phyloP scores from a whole-genome alignment of 2,329 filamentous ascomycete species.

The Arthrobotrys conoides region DNA sequence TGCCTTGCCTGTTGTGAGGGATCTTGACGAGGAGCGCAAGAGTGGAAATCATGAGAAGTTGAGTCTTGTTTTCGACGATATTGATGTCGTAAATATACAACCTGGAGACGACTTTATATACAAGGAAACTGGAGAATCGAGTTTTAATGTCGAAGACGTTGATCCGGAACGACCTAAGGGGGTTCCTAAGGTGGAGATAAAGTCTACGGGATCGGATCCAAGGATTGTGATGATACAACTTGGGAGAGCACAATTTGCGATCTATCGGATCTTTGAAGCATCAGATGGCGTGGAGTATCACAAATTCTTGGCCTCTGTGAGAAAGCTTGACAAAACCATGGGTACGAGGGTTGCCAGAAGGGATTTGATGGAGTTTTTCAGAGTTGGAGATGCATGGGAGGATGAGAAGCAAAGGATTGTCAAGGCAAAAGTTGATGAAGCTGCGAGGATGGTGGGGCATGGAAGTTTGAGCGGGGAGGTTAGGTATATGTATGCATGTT shows the following conservation, averaged over 20 bases:
- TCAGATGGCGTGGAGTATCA: not conserved
- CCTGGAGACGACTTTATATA: no score
- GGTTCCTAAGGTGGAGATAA: no score
- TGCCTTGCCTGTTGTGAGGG: not conserved
- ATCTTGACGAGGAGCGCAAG: no score
- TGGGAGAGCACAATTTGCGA: conserved; percentile 6
- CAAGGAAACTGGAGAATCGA: no score
- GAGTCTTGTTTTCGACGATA: not conserved
- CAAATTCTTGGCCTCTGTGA: no score
- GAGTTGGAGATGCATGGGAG: not conserved
- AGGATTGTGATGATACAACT: conserved; percentile 43
- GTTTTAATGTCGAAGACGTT: no score
- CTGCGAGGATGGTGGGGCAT: not conserved
- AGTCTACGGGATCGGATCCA: no score
- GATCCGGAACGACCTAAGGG: no score
- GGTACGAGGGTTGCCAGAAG: not conserved
- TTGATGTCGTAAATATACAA: no score
- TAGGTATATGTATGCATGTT: conserved; percentile 37
- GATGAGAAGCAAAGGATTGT: not conserved
- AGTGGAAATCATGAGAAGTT: no score
- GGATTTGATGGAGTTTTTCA: not conserved
- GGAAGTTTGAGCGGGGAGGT: conserved; percentile 38
- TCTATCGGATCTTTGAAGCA: conserved; percentile 35
- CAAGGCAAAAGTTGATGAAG: not conserved
- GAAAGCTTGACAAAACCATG: no score